Evolutionary conservation across 768 basidiomycete genomes (phyloP).

Genomic region (Lactarius pseudohatsudake): DNA sequence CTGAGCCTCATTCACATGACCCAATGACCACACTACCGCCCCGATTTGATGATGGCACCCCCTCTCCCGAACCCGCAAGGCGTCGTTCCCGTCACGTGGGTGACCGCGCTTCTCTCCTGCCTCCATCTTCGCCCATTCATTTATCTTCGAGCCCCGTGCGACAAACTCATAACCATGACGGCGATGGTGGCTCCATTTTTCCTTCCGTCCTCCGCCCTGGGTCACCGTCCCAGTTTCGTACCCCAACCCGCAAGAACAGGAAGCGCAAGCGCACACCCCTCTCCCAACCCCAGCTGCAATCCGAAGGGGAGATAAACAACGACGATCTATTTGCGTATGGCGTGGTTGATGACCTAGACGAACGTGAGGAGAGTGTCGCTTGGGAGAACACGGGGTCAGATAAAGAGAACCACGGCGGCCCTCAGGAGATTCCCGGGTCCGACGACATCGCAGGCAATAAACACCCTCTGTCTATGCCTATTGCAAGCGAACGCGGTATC

Average conservation of each 20-base stretch:
- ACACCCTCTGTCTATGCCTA: constrained; percentile 2
- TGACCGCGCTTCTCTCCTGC: constrained; percentile 9
- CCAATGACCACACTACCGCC: constrained; percentile 19
- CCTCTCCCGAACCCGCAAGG: constrained; percentile 19
- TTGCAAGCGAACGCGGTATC: constrained; percentile 26
- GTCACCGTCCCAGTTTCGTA: constrained; percentile 24
- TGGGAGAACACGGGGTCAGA: constrained; percentile 29
- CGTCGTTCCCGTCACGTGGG: constrained; percentile 10
- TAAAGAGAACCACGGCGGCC: constrained; percentile 25
- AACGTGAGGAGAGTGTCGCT: constrained; percentile 19
- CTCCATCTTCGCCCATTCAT: constrained; percentile 22
- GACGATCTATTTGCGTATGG: constrained; percentile 28
- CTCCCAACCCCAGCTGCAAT: constrained; percentile 8
- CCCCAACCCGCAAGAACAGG: constrained; percentile 21
- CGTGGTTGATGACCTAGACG: constrained; percentile 23
- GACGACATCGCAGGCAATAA: constrained; percentile 11
- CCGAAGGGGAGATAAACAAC: constrained; percentile 19
- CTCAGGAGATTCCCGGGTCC: constrained; percentile 7
- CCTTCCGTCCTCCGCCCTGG: constrained; percentile 10
- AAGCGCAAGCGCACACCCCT: constrained; percentile 22
- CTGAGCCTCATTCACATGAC: constrained; percentile 20
- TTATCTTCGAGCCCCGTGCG: constrained; percentile 18
- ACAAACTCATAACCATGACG: neutral
- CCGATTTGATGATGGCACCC: constrained; percentile 20
- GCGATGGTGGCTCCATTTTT: neutral